Percentiles rank a stretch among this genome's conserved stretches.
phyloP scores from a whole-genome alignment of 2,329 filamentous ascomycete species.

The Talaromyces sp. region DNA sequence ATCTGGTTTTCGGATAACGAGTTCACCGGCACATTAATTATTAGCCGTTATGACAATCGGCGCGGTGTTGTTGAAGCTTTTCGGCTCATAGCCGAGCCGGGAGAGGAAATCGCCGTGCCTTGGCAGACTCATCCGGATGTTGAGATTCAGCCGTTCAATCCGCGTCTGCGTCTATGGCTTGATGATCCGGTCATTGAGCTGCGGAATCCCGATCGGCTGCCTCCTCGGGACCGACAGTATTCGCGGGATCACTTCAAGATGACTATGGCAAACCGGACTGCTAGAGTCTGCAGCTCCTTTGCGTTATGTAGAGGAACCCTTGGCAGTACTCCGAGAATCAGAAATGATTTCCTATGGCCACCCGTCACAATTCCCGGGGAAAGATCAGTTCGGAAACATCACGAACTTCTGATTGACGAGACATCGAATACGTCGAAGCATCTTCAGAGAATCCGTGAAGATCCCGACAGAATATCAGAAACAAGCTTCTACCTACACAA shows the following conservation, averaged over 20 bases:
- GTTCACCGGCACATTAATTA: slow-evolving; percentile 69
- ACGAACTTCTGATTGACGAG: slow-evolving; percentile 31
- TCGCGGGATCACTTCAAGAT: slow-evolving; percentile 43
- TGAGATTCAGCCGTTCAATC: slow-evolving; percentile 63
- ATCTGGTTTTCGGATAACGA: slow-evolving; percentile 81
- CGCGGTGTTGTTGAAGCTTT: slow-evolving; percentile 78
- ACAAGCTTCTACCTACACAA: slow-evolving; percentile 69
- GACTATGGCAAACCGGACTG: slow-evolving; percentile 26
- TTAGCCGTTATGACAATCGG: slow-evolving; percentile 71
- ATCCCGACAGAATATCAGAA: slow-evolving; percentile 61
- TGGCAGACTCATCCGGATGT: slow-evolving; percentile 13
- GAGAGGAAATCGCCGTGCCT: slow-evolving; percentile 34
- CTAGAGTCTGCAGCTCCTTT: slow-evolving; percentile 63
- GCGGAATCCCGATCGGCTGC: slow-evolving; percentile 28
- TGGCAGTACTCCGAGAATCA: slow-evolving; percentile 28
- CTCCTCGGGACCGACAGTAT: slow-evolving; percentile 20
- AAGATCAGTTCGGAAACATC: slow-evolving; percentile 41
- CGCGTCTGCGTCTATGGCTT: slow-evolving; percentile 66
- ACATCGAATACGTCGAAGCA: slow-evolving; percentile 4
- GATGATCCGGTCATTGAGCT: slow-evolving; percentile 69
- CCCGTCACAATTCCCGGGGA: slow-evolving; percentile 65
- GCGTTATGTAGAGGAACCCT: slow-evolving; percentile 52
- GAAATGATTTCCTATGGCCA: slow-evolving; percentile 66
- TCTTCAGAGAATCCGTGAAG: slow-evolving; percentile 19
- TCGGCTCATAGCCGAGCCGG: slow-evolving; percentile 65